Conservation (phyloP, 371 early-diverging fungal species). For the Syncephalastrum racemosum region DNA sequence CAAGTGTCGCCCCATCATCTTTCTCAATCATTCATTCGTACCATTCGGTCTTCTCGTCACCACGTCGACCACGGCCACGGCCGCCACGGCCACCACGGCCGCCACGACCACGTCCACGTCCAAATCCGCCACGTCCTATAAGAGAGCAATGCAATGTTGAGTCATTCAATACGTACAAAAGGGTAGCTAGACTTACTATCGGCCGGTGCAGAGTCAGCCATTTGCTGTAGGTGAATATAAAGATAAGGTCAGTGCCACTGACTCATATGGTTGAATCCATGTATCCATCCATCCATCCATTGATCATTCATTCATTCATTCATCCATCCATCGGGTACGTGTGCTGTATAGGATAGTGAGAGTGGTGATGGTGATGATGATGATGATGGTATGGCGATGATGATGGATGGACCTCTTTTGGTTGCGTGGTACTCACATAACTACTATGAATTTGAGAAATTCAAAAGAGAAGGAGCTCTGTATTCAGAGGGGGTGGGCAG, state of each 20-base stretch:
- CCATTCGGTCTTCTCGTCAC: conserved; percentile 84
- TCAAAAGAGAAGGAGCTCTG: too few relatives aligned
- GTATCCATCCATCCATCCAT: conserved; percentile 3
- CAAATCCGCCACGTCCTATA: conserved; percentile 71
- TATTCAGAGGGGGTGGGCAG: too few relatives aligned
- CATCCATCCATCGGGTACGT: conserved; percentile 4
- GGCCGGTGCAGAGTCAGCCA: conserved; percentile 66
- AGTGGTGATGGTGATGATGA: too few relatives aligned
- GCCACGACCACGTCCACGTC: conserved; percentile 78
- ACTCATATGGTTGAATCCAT: conserved; percentile 1
- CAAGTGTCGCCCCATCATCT: neutral
- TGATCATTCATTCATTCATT: conserved; percentile 1
- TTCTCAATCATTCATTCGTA: conserved; percentile 25
- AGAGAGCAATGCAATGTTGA: neutral
- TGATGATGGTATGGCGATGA: too few relatives aligned
- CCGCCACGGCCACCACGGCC: conserved; percentile 77
- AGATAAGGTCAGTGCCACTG: neutral
- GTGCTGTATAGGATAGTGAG: too few relatives aligned
- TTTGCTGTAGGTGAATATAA: conserved; percentile 24
- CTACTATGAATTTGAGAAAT: too few relatives aligned
- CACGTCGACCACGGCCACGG: conserved; percentile 72
- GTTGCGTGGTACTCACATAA: too few relatives aligned
- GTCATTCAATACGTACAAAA: conserved; percentile 1
- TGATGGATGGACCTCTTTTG: too few relatives aligned
- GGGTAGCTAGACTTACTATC: conserved; percentile 29